These are phyloP conservation scores for Magnolia kwangsiensis DNA, from an alignment of 164 flowering plant species.

Conservation along the genomic window DNA sequence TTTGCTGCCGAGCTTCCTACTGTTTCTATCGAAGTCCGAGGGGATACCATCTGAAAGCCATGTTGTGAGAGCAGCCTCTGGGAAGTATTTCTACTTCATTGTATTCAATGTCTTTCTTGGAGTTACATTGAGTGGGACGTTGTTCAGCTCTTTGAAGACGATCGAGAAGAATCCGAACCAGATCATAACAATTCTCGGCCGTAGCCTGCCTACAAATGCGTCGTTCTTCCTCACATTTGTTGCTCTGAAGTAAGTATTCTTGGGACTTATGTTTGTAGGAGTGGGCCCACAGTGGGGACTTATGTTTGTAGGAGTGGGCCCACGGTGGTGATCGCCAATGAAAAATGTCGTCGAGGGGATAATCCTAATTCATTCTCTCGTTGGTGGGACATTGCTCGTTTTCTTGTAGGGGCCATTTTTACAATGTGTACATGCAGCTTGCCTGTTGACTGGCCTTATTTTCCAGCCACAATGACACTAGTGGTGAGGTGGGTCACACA, in stretches of 20 bases:
- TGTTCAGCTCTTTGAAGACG: conserved; percentile 54
- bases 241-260: conserved; percentile 72
- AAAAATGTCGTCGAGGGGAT: too few relatives aligned
- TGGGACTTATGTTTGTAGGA: too few relatives aligned
- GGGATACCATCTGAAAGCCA: conserved; percentile 84
- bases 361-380: too few relatives aligned
- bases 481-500: too few relatives aligned
- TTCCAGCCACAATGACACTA: too few relatives aligned
- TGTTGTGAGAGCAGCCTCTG: conserved; percentile 77
- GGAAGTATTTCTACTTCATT: conserved; percentile 85
- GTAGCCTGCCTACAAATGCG: conserved; percentile 68
- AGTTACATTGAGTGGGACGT: conserved; percentile 70
- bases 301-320: too few relatives aligned
- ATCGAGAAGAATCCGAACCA: conserved; percentile 49
- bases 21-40: conserved; percentile 75
- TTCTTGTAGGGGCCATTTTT: too few relatives aligned
- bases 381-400: too few relatives aligned
- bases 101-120: conserved; percentile 91
- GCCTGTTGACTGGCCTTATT: too few relatives aligned
- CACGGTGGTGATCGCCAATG: too few relatives aligned
- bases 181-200: conserved; percentile 41
- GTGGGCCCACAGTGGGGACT: too few relatives aligned
- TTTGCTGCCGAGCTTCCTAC: conserved; percentile 68
- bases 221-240: conserved; percentile 92
- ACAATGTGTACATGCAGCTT: too few relatives aligned